Conservation (phyloP, 805 yeast genomes). For the Kuraishia borneana region DNA sequence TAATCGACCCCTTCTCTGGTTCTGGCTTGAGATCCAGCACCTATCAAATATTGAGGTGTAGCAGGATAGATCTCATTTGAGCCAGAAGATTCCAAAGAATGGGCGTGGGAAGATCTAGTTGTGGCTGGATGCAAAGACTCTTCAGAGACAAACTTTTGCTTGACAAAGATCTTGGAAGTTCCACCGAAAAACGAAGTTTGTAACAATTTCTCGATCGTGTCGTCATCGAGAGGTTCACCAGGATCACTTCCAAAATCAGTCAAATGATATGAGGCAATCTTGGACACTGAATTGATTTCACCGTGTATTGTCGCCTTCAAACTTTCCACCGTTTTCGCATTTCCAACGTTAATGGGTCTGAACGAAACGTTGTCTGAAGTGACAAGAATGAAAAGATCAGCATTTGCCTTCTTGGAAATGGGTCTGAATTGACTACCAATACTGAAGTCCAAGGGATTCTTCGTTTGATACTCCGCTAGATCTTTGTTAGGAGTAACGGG, state of each 20-base stretch:
- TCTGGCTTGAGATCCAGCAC: conserved; percentile 14
- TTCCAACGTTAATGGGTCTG: conserved; percentile 32
- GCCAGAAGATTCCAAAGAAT: conserved; percentile 37
- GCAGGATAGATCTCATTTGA: conserved; percentile 39
- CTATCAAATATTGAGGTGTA: conserved; percentile 60
- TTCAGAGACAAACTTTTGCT: conserved; percentile 3
- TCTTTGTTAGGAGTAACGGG: not conserved
- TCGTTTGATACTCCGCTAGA: conserved; percentile 1
- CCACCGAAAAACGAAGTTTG: conserved; percentile 20
- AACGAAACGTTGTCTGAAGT: conserved; percentile 55
- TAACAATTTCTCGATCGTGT: conserved; percentile 25
- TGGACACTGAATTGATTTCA: conserved; percentile 21
- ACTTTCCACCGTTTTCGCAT: conserved; percentile 16
- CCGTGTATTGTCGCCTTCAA: conserved; percentile 29
- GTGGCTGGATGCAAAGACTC: conserved; percentile 20
- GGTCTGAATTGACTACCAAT: conserved; percentile 28
- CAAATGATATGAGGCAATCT: conserved; percentile 36
- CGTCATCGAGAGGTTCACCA: conserved; percentile 47
- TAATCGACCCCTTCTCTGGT: conserved; percentile 34
- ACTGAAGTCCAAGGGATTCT: conserved; percentile 5
- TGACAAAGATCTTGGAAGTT: conserved; percentile 11
- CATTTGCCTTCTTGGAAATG: conserved; percentile 16
- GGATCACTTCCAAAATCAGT: conserved; percentile 57
- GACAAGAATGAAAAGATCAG: conserved; percentile 34
- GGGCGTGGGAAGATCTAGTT: conserved; percentile 42